These are phyloP conservation scores for Dioscorea alata DNA, from an alignment of 106 monocot genomes.

Conservation along the genomic window DNA sequence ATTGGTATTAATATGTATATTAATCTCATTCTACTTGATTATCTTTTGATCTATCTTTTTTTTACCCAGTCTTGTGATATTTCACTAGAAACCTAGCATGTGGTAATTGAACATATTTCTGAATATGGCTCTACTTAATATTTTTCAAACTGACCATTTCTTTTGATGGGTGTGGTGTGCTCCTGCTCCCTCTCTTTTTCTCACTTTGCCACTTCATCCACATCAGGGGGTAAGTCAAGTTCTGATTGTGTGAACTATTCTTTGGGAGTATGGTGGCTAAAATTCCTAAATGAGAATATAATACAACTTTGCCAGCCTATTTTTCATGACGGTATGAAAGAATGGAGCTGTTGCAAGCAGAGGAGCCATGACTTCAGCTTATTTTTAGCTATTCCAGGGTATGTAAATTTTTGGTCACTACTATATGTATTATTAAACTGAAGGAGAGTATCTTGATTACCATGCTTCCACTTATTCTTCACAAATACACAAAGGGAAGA, in stretches of 20 bases:
- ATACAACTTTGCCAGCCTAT: slow-evolving; percentile 54
- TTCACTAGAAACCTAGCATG: no score
- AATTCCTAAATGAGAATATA: slow-evolving; percentile 2
- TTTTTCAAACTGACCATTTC: background rate
- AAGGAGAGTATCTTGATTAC: no score
- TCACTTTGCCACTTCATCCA: background rate
- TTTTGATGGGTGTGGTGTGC: background rate
- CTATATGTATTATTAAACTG: no score
- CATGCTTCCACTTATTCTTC: no score
- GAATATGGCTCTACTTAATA: background rate
- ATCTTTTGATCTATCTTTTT: background rate
- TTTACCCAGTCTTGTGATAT: no score
- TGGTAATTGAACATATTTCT: background rate
- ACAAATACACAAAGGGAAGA: no score
- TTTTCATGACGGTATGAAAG: slow-evolving; percentile 99
- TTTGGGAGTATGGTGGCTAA: background rate
- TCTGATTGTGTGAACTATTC: background rate
- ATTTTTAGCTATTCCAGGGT: slow-evolving; percentile 94
- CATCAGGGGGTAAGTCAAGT: slow-evolving; percentile 30
- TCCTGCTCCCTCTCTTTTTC: background rate
- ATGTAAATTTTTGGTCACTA: background rate
- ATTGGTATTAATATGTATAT: background rate
- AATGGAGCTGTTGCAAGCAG: slow-evolving; percentile 99
- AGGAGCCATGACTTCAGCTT: slow-evolving; percentile 98
- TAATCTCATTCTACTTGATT: background rate